phyloP scores from a whole-genome alignment of 2,329 filamentous ascomycete species.

The Ophiostoma sp. region DNA sequence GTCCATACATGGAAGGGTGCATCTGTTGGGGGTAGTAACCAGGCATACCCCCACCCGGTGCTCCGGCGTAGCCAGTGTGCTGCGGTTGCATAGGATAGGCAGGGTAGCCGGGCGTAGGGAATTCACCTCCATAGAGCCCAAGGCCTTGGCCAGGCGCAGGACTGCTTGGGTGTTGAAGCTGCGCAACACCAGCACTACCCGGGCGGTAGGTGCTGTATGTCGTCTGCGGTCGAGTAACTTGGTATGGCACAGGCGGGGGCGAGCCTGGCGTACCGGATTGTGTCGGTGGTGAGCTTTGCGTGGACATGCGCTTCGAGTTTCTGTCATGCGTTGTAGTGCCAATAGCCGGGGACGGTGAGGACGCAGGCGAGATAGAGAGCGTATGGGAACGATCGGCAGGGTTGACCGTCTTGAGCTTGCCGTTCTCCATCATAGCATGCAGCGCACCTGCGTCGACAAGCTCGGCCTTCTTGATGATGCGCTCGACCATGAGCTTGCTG shows the following conservation, averaged over 20 bases:
- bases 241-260: slow-evolving; percentile 37
- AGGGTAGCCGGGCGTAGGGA: slow-evolving; percentile 15
- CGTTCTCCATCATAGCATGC: slow-evolving; percentile 62
- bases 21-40: slow-evolving; percentile 29
- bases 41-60: slow-evolving; percentile 22
- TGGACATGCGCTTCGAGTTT: background rate
- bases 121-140: slow-evolving; percentile 4
- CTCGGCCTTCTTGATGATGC: slow-evolving; percentile 66
- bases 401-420: slow-evolving; percentile 55
- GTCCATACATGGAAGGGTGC: slow-evolving; percentile 20
- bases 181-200: slow-evolving; percentile 32
- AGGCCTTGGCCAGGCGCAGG: background rate
- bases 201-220: slow-evolving; percentile 29
- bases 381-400: slow-evolving; percentile 45
- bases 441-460: slow-evolving; percentile 60
- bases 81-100: slow-evolving; percentile 12
- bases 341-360: slow-evolving; percentile 26
- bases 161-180: background rate
- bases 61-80: slow-evolving; percentile 4
- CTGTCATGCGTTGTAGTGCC: background rate
- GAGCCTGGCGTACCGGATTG: slow-evolving; percentile 24
- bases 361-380: slow-evolving; percentile 25
- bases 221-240: slow-evolving; percentile 37
- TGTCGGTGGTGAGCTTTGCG: slow-evolving; percentile 16
- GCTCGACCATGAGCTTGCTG: slow-evolving; percentile 60